phyloP scores from a whole-genome alignment of 441 rosid species.

The Mallotus repandus region DNA sequence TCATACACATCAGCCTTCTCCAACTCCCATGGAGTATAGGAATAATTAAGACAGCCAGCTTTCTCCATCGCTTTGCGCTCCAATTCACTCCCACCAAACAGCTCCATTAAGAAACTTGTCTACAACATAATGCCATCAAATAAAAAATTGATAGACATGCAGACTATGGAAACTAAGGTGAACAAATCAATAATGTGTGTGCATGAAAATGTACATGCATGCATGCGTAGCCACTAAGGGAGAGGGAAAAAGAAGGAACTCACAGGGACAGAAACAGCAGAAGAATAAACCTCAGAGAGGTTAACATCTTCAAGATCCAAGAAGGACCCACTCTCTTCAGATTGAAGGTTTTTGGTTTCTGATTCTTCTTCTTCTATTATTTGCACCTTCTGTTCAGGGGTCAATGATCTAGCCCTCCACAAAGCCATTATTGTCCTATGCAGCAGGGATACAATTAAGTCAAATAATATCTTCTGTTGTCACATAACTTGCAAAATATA shows the following conservation, averaged over 20 bases:
- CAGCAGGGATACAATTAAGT: slow-evolving; percentile 19
- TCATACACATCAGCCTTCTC: slow-evolving; percentile 75
- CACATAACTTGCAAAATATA: not conserved
- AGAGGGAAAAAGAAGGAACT: slow-evolving; percentile 28
- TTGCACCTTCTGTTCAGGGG: slow-evolving; percentile 88
- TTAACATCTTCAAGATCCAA: slow-evolving; percentile 82
- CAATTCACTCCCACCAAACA: slow-evolving; percentile 77
- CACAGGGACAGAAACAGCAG: slow-evolving; percentile 67
- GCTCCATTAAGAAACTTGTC: slow-evolving; percentile 69
- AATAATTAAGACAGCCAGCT: slow-evolving; percentile 81
- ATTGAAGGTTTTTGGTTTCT: slow-evolving; percentile 59
- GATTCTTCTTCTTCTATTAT: slow-evolving; percentile 93
- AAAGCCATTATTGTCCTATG: slow-evolving; percentile 93
- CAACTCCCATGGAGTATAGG: slow-evolving; percentile 85
- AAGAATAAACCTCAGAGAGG: slow-evolving; percentile 70
- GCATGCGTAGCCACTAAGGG: not conserved
- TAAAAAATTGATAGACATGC: slow-evolving; percentile 14
- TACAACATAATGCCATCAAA: slow-evolving; percentile 25
- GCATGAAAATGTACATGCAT: not conserved
- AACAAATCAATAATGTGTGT: not conserved
- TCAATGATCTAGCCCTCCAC: slow-evolving; percentile 93
- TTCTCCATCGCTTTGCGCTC: slow-evolving; percentile 85
- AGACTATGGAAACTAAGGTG: slow-evolving; percentile 10
- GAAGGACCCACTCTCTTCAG: slow-evolving; percentile 76
- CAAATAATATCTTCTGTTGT: slow-evolving; percentile 7